A percentile compares a stretch with the other conserved stretches of the same genome.
Conservation (phyloP, 345 rosid genomes). For the Psidium guajava region DNA sequence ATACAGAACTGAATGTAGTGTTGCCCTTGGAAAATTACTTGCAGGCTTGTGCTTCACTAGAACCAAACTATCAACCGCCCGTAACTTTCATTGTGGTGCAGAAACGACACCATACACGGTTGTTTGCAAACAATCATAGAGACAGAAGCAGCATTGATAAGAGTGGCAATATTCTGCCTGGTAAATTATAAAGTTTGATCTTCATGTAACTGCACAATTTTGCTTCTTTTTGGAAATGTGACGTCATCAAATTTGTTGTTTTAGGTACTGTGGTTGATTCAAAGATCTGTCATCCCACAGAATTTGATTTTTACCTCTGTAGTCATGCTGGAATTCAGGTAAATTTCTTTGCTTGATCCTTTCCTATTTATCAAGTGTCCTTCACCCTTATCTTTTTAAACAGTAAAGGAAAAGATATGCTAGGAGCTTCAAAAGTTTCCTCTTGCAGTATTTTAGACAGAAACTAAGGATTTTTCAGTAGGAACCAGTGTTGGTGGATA, state of each 20-base stretch:
- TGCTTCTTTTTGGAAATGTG: neutral
- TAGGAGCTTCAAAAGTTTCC: neutral
- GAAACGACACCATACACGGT: slow-evolving; percentile 91
- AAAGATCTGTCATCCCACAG: slow-evolving; percentile 94
- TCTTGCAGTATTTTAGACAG: neutral
- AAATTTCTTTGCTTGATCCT: neutral
- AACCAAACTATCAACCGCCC: slow-evolving; percentile 93
- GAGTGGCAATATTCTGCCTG: slow-evolving; percentile 93
- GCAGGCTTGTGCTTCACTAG: slow-evolving; percentile 82
- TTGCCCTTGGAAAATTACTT: neutral
- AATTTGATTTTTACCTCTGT: slow-evolving; percentile 94
- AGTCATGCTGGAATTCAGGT: slow-evolving; percentile 99
- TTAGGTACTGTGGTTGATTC: slow-evolving; percentile 94
- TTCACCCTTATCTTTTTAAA: neutral
- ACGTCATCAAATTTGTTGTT: neutral
- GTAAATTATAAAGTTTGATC: slow-evolving; percentile 14
- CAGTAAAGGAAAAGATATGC: neutral
- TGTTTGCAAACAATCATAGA: slow-evolving; percentile 86
- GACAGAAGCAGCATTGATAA: slow-evolving; percentile 85
- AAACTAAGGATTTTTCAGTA: neutral
- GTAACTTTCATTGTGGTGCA: slow-evolving; percentile 99
- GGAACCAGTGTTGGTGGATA: neutral
- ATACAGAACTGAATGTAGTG: neutral
- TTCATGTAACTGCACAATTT: neutral
- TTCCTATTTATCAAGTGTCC: neutral